Conservation (phyloP, 352 stramenopile genomes). For the Hyaloperonospora arabidopsidis region DNA sequence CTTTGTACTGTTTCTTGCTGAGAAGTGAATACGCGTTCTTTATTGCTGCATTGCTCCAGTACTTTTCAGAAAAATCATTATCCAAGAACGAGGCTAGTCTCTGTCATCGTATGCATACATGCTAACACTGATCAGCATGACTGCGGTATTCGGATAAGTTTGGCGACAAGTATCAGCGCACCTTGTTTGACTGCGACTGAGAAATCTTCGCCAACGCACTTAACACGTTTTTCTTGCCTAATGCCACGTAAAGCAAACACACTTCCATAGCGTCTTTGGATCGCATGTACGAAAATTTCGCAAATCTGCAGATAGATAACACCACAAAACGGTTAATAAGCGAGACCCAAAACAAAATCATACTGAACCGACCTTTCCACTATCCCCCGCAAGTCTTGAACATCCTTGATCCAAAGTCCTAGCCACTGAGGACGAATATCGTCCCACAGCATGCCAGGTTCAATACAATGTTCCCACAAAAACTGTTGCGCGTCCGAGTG, state of each 20-base stretch:
- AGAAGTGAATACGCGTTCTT: constrained; percentile 94
- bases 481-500: constrained; percentile 79
- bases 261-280: constrained; percentile 72
- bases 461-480: constrained; percentile 59
- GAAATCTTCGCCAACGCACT: constrained; percentile 65
- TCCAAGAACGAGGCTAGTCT: constrained; percentile 68
- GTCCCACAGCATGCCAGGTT: constrained; percentile 51
- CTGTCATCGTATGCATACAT: constrained; percentile 23
- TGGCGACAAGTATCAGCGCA: not conserved
- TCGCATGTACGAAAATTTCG: constrained; percentile 56
- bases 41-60: constrained; percentile 81
- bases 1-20: constrained; percentile 87
- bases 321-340: constrained; percentile 1
- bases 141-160: not conserved
- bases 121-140: not conserved
- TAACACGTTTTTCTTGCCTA: constrained; percentile 77
- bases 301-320: constrained; percentile 31
- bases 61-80: constrained; percentile 75
- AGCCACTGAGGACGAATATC: constrained; percentile 61
- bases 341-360: not conserved
- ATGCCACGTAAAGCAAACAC: constrained; percentile 61
- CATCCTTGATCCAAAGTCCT: constrained; percentile 74
- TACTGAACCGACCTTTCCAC: constrained; percentile 43
- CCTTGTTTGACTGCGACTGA: constrained; percentile 64
- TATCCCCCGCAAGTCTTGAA: constrained; percentile 54